Evolutionary conservation across 352 stramenopile species (phyloP).

Genomic region (Plasmopara viticola): DNA sequence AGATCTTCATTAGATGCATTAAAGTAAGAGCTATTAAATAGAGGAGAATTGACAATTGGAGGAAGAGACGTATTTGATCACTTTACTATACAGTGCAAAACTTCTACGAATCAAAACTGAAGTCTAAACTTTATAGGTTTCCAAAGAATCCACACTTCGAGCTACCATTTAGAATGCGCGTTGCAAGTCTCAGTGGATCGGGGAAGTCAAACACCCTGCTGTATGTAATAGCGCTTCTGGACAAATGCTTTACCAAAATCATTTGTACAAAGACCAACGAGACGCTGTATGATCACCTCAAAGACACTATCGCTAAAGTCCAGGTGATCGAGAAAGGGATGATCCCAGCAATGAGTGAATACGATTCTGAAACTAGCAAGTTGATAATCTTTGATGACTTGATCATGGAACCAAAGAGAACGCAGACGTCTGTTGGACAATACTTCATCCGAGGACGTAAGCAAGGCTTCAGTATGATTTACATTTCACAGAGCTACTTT

Average conservation of each 20-base stretch:
- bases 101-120: neutral
- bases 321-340: neutral
- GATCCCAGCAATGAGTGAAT: neutral
- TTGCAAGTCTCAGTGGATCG: neutral
- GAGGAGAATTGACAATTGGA: neutral
- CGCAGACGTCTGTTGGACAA: neutral
- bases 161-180: neutral
- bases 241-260: neutral
- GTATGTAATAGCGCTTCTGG: neutral
- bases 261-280: neutral
- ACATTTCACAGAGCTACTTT: neutral
- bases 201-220: neutral
- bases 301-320: neutral
- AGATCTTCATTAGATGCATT: neutral
- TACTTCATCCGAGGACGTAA: neutral
- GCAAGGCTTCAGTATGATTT: neutral
- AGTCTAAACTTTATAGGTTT: neutral
- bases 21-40: constrained; percentile 2
- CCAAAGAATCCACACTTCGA: neutral
- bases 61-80: neutral
- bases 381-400: neutral
- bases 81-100: neutral
- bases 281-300: neutral
- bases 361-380: neutral
- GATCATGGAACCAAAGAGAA: neutral